Evolutionary conservation across 495 filamentous ascomycete genomes (phyloP).

Genomic region (Penicillium taxi): DNA sequence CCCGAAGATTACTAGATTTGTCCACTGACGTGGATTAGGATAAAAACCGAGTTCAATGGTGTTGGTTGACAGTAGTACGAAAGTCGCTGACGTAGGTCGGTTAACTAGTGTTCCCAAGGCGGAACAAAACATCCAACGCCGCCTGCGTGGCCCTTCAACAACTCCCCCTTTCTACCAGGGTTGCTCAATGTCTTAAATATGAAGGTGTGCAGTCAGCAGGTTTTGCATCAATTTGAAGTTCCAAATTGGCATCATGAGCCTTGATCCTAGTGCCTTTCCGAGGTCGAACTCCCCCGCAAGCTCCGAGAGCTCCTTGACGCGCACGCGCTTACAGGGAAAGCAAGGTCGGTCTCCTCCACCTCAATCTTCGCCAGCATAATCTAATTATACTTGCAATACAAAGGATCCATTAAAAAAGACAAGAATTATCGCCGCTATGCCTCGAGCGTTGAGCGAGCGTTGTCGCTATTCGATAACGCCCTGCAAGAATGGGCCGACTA

Average conservation of each 20-base stretch:
- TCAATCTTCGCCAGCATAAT: background rate
- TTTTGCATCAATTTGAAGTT: slow-evolving; percentile 18
- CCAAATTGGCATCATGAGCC: slow-evolving; percentile 52
- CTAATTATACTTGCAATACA: slow-evolving; percentile 3
- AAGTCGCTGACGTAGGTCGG: slow-evolving; percentile 17
- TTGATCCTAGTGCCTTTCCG: slow-evolving; percentile 57
- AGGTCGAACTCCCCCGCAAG: slow-evolving; percentile 67
- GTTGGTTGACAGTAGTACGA: too few species aligned
- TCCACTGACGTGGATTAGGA: slow-evolving; percentile 12
- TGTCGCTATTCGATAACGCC: slow-evolving; percentile 85
- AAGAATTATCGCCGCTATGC: slow-evolving; percentile 90
- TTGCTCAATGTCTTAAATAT: slow-evolving; percentile 29
- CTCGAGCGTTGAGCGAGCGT: slow-evolving; percentile 73
- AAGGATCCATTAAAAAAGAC: slow-evolving; percentile 71
- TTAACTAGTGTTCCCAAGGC: slow-evolving; percentile 17
- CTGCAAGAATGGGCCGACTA: slow-evolving; percentile 99
- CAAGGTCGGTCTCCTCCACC: slow-evolving; percentile 34
- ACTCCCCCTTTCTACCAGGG: slow-evolving; percentile 7
- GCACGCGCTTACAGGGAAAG: slow-evolving; percentile 45
- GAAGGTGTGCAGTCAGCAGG: slow-evolving; percentile 24
- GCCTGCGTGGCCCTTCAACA: slow-evolving; percentile 27
- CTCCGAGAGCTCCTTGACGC: slow-evolving; percentile 67
- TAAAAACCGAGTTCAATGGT: background rate
- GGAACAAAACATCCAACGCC: slow-evolving; percentile 23
- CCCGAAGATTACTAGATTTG: too few species aligned